These are phyloP conservation scores for Chlorella ohadii DNA, from an alignment of 139 green algal genomes.

Conservation along the genomic window DNA sequence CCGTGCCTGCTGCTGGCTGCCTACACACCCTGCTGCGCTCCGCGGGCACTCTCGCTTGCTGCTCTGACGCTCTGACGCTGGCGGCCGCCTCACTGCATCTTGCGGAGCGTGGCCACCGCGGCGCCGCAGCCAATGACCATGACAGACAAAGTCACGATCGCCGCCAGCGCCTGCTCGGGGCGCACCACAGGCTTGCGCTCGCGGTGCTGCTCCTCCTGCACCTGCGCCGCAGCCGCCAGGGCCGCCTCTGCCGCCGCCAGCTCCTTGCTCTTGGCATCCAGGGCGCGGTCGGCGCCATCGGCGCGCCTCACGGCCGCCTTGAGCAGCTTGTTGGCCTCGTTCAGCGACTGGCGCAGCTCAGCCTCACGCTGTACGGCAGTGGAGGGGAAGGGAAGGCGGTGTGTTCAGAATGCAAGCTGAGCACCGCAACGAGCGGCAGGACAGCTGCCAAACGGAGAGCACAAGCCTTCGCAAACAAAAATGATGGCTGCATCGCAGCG, in stretches of 20 bases:
- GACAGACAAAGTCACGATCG: neutral
- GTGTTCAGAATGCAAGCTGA: too few relatives aligned
- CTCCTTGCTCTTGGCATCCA: neutral
- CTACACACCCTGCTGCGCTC: neutral
- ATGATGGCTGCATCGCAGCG: too few relatives aligned
- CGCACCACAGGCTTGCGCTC: neutral
- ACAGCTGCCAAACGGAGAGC: too few relatives aligned
- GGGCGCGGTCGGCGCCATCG: neutral
- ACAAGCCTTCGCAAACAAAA: too few relatives aligned
- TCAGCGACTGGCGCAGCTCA: neutral
- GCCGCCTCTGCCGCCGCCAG: conserved; percentile 10
- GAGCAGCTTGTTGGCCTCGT: conserved; percentile 10
- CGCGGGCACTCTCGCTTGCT: too few relatives aligned
- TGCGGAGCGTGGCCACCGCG: neutral
- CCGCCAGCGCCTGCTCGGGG: neutral
- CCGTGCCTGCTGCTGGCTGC: neutral
- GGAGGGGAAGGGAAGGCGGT: neutral
- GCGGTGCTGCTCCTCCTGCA: neutral
- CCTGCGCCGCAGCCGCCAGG: neutral
- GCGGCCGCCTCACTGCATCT: neutral
- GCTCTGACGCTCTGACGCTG: too few relatives aligned
- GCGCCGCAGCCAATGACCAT: conserved; percentile 7
- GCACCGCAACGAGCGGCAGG: too few relatives aligned
- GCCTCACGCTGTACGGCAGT: conserved; percentile 2
- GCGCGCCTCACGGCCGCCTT: neutral